Conservation (phyloP, 805 yeast species). For the Sugiyamaella qingdaonensis region DNA sequence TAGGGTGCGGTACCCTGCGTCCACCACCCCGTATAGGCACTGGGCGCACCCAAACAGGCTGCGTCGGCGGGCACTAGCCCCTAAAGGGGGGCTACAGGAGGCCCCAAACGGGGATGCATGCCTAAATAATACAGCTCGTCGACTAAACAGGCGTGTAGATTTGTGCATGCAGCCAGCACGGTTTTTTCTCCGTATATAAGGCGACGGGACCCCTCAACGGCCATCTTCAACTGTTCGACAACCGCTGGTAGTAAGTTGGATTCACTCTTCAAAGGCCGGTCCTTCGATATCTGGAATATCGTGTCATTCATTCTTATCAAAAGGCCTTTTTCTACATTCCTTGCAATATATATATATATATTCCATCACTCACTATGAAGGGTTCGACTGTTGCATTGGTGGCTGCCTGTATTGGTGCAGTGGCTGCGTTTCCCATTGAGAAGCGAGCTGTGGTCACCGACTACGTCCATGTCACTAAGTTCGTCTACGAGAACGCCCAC, state of each 20-base stretch:
- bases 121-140: neutral
- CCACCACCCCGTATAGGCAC: neutral
- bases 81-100: neutral
- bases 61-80: neutral
- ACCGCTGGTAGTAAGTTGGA: neutral
- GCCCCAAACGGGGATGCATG: neutral
- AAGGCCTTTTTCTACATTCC: neutral
- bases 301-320: neutral
- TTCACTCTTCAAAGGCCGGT: neutral
- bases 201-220: neutral
- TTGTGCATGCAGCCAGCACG: neutral
- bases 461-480: constrained; percentile 20
- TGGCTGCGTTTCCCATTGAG: constrained; percentile 14
- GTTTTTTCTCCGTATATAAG: neutral
- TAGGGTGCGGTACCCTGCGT: neutral
- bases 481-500: constrained; percentile 23
- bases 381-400: constrained; percentile 8
- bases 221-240: neutral
- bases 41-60: neutral
- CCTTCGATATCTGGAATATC: constrained; percentile 4
- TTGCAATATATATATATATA: neutral
- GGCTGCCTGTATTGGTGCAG: constrained; percentile 10
- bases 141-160: neutral
- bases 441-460: constrained; percentile 21
- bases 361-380: constrained; percentile 15